Base-by-base conservation (phyloP, 805 yeast species). In the Hanseniaspora hatyaiensis region DNA sequence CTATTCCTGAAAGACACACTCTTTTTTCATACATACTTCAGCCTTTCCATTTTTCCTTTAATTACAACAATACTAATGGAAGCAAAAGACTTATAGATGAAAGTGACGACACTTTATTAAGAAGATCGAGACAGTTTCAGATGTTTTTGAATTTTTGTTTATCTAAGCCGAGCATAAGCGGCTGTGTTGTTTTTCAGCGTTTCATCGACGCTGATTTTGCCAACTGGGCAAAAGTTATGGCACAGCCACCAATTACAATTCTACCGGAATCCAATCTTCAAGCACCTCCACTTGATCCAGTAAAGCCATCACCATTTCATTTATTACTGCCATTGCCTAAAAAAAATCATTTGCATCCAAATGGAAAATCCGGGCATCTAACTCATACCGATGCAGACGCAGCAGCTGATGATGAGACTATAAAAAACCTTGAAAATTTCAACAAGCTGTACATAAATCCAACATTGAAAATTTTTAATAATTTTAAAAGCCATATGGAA, bases 1-100 rank as follows among this genome's bases (percentile, higher is more conserved):
- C 97, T 1, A 89, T 92, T 8, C 98, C 98, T 0, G 82, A 80
- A 61, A 83, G 83, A 60, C 89, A 82, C 60, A 71, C 83, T 13
- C 60, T 82, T n/a, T 60, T 67, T 6, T 68, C 65, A 51, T 70
- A 70, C 52, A 60, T 70, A 38, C 52, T 66, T 40, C 67, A 64
- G 44, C 74, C 73, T 15, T 54, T 70, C 20, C 47, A 43, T 2
- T 43, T 43, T 36, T 34, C 47, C 15, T 36, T 43, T 11, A 43
- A 36, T 23, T 43, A 43, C 36, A 43, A 36, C 30, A 43, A 36
- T 16, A 34, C 29, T 9, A 28, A 20, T n/a, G 66, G 65, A 48
- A 73, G 68, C 3, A 67, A 68, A 51, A 71, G 58, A 64, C 69
- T 64, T 37, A 77, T 78, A 40, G 83, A 77, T 50, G 47, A 43